Conservation (phyloP, 495 filamentous ascomycete species). For the Chaetomium cochliodes region DNA sequence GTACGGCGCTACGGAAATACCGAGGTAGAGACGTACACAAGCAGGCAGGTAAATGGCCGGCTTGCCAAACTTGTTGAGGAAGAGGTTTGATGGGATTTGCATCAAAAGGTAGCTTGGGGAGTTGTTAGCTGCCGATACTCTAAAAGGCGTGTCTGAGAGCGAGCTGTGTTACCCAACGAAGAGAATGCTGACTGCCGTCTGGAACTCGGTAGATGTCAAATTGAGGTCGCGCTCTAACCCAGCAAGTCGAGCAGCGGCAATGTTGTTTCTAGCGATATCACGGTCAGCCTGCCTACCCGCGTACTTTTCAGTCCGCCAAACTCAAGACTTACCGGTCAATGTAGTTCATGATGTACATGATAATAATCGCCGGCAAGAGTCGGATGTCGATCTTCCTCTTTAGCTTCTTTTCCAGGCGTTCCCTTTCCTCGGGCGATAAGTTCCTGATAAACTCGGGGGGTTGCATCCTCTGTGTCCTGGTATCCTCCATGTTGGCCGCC, state of each 20-base stretch:
- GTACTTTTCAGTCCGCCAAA: background rate
- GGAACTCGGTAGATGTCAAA: constrained; percentile 48
- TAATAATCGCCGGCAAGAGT: constrained; percentile 54
- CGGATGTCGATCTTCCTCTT: constrained; percentile 64
- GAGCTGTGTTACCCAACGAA: constrained; percentile 62
- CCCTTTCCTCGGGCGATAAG: constrained; percentile 50
- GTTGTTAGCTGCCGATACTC: constrained; percentile 11
- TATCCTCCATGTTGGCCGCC: constrained; percentile 21
- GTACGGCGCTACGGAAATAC: background rate
- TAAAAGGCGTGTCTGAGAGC: constrained; percentile 10
- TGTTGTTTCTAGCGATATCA: constrained; percentile 45
- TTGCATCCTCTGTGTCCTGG: constrained; percentile 29
- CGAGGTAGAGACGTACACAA: constrained; percentile 37
- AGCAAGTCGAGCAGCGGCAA: constrained; percentile 52
- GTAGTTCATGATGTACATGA: constrained; percentile 76
- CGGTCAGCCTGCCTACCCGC: background rate
- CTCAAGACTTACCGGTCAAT: constrained; percentile 56
- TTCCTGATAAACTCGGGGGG: constrained; percentile 50
- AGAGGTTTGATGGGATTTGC: constrained; percentile 61
- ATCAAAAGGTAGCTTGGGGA: constrained; percentile 53
- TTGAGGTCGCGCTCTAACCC: constrained; percentile 49
- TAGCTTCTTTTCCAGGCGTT: constrained; percentile 48
- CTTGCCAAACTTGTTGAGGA: constrained; percentile 57
- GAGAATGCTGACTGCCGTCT: constrained; percentile 65
- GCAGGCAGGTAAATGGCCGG: constrained; percentile 64